Evolutionary conservation across 495 filamentous ascomycete species (phyloP), one percentile per base, ranked within the genome.

Genomic region (Arthonia radiata): DNA sequence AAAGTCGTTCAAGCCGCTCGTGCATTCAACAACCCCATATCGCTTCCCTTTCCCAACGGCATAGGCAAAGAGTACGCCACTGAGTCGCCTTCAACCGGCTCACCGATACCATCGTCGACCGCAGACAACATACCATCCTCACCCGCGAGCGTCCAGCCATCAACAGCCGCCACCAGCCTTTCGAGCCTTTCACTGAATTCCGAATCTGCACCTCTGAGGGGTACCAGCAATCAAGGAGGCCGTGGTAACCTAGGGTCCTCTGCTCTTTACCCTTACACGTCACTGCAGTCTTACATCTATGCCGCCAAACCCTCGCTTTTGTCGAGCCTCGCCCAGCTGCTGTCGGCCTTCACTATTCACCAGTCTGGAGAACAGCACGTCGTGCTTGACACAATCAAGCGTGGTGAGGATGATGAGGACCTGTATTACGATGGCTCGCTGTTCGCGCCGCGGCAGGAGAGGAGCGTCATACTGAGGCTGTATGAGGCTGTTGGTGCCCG

Each of bases 381-480:
- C 12, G 50, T 92, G 13, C 54, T 92, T 4, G 81, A 92, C 40
- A 69, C 64, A 10, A 55, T 92, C 36, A 92, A 92, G 57, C 69
- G 86, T 29, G 86, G 80, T 14, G 89, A 94, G 49, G 86, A 97
- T 37, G 86, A 97, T 37, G 78, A 76, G 43, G 86, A 91, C 39
- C 66, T 92, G 10, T 73, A 65, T 15, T 49, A 57, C 3, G 73
- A 65, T 16, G 71, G 70, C n/a, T 42, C 90, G 18, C 58, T 67
- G 6, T 6, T 22, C 7, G 11, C 7, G 11, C 53, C 48, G 18
- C 60, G 73, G 30, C 59, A 63, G 36, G 82, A 81, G 7, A 56
- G 56, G 41, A 86, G 77, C 41, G 56, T 94, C 13, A 64, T 97
- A 27, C 16, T 92, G 22, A 61, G 86, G 2, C 52, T 91, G 7